Evolutionary conservation across 352 stramenopile species (phyloP).

Genomic region (Phytophthora podocarpi): DNA sequence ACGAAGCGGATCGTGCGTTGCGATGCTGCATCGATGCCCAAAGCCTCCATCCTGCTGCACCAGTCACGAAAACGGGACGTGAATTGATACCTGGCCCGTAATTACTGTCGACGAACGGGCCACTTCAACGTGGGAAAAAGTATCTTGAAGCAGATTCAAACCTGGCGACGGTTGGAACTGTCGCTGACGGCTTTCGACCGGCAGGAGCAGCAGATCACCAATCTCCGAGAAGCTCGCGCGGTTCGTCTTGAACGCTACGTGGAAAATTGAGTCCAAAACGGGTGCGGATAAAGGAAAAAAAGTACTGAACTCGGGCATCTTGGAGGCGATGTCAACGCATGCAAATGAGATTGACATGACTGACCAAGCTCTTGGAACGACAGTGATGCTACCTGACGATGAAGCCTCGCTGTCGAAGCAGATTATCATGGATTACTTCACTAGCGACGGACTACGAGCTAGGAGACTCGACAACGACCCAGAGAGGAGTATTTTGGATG

Average conservation of each 20-base stretch:
- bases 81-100: constrained; percentile 12
- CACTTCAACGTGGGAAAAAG: constrained; percentile 33
- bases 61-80: constrained; percentile 27
- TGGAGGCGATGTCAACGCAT: constrained; percentile 4
- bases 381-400: constrained; percentile 23
- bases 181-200: constrained; percentile 27
- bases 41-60: constrained; percentile 14
- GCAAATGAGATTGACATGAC: constrained; percentile 11
- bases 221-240: no score
- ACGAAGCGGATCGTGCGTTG: constrained; percentile 29
- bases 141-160: constrained; percentile 26
- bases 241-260: background rate
- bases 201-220: constrained; percentile 6
- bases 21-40: background rate
- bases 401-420: constrained; percentile 30
- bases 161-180: constrained; percentile 25
- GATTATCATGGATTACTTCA: constrained; percentile 41
- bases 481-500: constrained; percentile 18
- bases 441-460: constrained; percentile 18
- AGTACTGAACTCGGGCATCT: constrained; percentile 1
- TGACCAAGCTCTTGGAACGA: constrained; percentile 21
- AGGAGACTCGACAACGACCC: constrained; percentile 2
- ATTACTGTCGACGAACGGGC: background rate
- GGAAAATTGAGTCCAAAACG: background rate
- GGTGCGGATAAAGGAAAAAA: background rate